Base-by-base conservation (phyloP, 2,329 filamentous ascomycete genomes). In the Scytalidium lignicola region DNA sequence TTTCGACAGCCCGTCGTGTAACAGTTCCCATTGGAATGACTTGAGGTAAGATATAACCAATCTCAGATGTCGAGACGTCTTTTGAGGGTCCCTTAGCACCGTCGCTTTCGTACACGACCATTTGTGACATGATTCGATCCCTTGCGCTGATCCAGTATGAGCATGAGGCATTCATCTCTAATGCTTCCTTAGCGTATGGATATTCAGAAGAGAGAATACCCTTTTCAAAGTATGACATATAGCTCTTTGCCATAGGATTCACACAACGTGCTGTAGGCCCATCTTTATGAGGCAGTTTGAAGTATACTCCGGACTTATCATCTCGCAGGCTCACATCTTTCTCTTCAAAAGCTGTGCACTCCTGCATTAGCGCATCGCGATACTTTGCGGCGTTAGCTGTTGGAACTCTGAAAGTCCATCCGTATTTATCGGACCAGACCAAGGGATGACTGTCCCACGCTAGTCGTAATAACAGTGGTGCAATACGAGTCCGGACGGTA, bases 131-230 rank as follows among this genome's bases (percentile, higher is more conserved):
- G 68, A 99, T 99, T 44, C 93, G 78, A 62, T 96, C 90, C 53
- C 93, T 80, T 15, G 93, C 91, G 61, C 90, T 96, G 59, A 99
- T 97, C 93, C 95, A 99, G 68, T 99, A 99, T 1, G 92, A 97
- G 65, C 95, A 99, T 0, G 90, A 96, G 0, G 93, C 90, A 60
- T 99, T 99, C 93, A 99, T 99, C 59, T 97, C 88, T 41, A 99
- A 73, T 0, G 95, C 93, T 65, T 96, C 90, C 63, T 95, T 97
- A 0, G 93, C 93, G 61, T 96, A 92, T 0, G 83, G 66, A 61
- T 86, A 97, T 65, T 96, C 86, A 0, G 92, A 97, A 0, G 89
- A 88, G 2, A 99, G 72, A 0, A 79, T 88, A 0, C 90, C 92
- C 29, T 87, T 88, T 61, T 99, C 93, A 61, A 99, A 97, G 65